Evolutionary conservation across 1,284 basidiomycete genomes (phyloP), one percentile per base, ranked within the genome.

Genomic region (Puccinia novopanici): DNA sequence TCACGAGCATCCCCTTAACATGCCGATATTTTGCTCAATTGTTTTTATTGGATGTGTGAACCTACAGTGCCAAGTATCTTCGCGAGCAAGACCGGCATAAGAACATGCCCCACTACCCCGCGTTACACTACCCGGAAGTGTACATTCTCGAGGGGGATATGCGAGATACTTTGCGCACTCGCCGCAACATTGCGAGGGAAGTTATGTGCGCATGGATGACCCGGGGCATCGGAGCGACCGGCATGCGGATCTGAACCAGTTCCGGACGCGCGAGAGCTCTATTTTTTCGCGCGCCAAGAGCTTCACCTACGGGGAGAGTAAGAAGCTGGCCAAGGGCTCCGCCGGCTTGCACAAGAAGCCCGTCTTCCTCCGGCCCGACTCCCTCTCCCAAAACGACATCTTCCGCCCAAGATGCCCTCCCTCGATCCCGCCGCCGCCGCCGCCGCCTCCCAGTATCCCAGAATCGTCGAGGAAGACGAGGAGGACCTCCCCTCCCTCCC

Each of bases 61-160:
- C 48, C 15, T 19, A 1, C 82, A 95, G 93, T 84, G 95, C 97
- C 19, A 94, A 96, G 85, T 91, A 95, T 84, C 88, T 98, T 40
- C 92, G 97, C 81, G 92, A 93, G 54, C 92, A 91, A 84, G 96
- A 99, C 85, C 91, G 97, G 73, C 89, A 91, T 0, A 87, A 93
- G 87, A 98, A 96, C 87, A 90, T 91, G 82, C 91, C 92, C 81
- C 87, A 91, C 57, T 99, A 98, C 85, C 96, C 96, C 6, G 92
- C 90, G 89, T 99, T n/a, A n/a, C n/a, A n/a, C n/a, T n/a, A n/a
- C n/a, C n/a, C n/a, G n/a, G n/a, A n/a, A n/a, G n/a, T n/a, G 4
- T 99, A 99, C 88, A 90, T 99, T 82, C 89, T 99, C 9, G 93
- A 97, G 97, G 97, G 61, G 96, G 96, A 10, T 99, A 98, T 86